Conservation (phyloP, 2,329 filamentous ascomycete genomes). For the Colletotrichum somersetense region DNA sequence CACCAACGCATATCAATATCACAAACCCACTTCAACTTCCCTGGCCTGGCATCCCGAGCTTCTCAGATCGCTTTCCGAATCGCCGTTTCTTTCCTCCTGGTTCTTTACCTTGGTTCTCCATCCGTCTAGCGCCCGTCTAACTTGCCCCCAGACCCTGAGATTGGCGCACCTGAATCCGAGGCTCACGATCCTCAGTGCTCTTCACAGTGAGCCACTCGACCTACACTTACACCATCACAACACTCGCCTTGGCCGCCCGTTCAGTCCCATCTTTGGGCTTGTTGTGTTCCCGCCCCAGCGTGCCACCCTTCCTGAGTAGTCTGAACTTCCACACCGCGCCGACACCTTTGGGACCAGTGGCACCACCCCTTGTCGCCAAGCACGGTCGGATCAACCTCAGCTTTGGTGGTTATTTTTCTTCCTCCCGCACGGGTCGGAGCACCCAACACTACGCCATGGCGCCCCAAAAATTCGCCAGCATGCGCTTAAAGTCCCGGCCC, state of each 20-base stretch:
- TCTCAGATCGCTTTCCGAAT: slow-evolving; percentile 10
- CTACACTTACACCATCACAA: slow-evolving; percentile 21
- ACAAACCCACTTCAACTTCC: background rate
- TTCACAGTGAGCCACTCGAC: slow-evolving; percentile 26
- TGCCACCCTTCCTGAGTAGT: slow-evolving; percentile 16
- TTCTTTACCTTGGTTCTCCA: background rate
- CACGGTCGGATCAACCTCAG: slow-evolving; percentile 33
- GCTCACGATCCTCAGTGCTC: slow-evolving; percentile 7
- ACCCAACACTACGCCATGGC: slow-evolving; percentile 47
- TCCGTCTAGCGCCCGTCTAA: slow-evolving; percentile 24
- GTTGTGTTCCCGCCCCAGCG: slow-evolving; percentile 10
- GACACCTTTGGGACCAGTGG: slow-evolving; percentile 7
- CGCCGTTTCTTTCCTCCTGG: background rate
- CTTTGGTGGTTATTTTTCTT: slow-evolving; percentile 2
- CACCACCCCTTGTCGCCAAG: slow-evolving; percentile 19
- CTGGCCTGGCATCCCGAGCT: background rate
- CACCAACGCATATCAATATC: slow-evolving; percentile 1
- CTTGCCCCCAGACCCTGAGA: slow-evolving; percentile 13
- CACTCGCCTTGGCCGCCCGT: slow-evolving; percentile 25
- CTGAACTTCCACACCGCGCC: slow-evolving; percentile 11
- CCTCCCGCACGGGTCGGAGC: slow-evolving; percentile 20
- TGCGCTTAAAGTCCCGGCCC: slow-evolving; percentile 58
- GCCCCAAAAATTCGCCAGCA: slow-evolving; percentile 57
- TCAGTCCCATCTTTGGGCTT: slow-evolving; percentile 18
- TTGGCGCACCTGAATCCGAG: slow-evolving; percentile 38